phyloP scores from a whole-genome alignment of 2,329 filamentous ascomycete genomes.

The Karstenula rhodostoma region DNA sequence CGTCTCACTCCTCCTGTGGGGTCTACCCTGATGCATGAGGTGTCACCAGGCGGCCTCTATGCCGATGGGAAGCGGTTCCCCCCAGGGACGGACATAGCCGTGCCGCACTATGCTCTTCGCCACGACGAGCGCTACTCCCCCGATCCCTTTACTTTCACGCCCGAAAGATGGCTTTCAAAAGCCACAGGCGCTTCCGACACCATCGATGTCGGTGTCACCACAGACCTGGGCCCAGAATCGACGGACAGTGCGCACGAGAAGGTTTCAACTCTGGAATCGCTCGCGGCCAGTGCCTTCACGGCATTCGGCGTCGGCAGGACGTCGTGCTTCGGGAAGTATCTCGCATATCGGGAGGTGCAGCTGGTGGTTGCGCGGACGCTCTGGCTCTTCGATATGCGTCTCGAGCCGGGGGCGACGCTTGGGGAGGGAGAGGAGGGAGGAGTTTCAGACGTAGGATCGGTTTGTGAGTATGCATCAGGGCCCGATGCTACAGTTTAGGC shows the following conservation, averaged over 20 bases:
- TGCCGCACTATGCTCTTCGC: conserved; percentile 30
- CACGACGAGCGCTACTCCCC: conserved; percentile 29
- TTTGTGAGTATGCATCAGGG: conserved; percentile 37
- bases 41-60: conserved; percentile 18
- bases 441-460: conserved; percentile 15
- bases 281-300: conserved; percentile 10
- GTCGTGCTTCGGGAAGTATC: conserved; percentile 17
- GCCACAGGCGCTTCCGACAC: not conserved
- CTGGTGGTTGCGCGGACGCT: conserved; percentile 18
- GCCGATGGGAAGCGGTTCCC: conserved; percentile 30
- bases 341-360: conserved; percentile 19
- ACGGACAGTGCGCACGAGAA: not conserved
- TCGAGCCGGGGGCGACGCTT: conserved; percentile 19
- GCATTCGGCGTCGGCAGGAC: conserved; percentile 17
- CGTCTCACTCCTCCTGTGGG: conserved; percentile 29
- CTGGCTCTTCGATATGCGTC: conserved; percentile 22
- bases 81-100: conserved; percentile 21
- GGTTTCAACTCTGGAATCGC: not conserved
- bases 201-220: not conserved
- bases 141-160: conserved; percentile 17
- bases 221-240: not conserved
- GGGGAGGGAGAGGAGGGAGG: conserved; percentile 11
- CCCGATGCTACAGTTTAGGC: conserved; percentile 35
- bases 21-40: conserved; percentile 26
- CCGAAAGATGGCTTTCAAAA: conserved; percentile 20